Base-by-base conservation (phyloP, 108 stramenopile species). In the Skeletonema grethae region DNA sequence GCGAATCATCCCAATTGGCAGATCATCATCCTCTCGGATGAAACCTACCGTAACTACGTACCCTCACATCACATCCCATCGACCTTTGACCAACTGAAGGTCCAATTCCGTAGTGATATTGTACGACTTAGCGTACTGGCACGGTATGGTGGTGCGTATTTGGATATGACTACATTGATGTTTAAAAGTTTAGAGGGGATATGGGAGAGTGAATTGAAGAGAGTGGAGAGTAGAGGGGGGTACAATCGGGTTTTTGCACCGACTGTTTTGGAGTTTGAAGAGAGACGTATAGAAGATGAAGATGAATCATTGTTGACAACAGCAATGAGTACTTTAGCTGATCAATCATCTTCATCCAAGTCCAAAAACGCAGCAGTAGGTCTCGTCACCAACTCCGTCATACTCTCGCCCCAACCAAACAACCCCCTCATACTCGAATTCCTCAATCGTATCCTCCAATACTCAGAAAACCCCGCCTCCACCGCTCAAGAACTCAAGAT, bases 211-310 rank as follows among this genome's bases (percentile, higher is more conserved):
- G 50, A 53, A 6, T 53, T 53, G 50, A 9, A 9, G 50, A 53
- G 50, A 9, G n/a, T 15, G 22, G 50, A n/a, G 22, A 22, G 7
- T 9, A 3, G 50, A 22, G 50, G 50, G 50, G 50, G 18, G 50
- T 8, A 2, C 22, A 53, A 48, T 48, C 46, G 50, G 22, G 9
- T 53, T 1, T 53, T 53, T 53, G 50, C 22, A 2, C 50, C 50
- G 50, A 53, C 50, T 53, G 50, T 53, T 53, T 53, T 53, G 50
- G 50, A 53, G 50, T 22, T 53, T 53, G 50, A 22, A 16, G n/a
- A 9, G 18, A 53, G 50, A 5, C 15, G 7, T 6, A 53, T 43
- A n/a, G 41, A 43, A 4, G 15, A n/a, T n/a, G 41, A 18, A 22
- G 46, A 48, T 48, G 46, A 48, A 2, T n/a, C 46, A 18, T 48